Evolutionary conservation across 257 asterid genomes (phyloP), one percentile per base, ranked within the genome.

Genomic region (Solanum ossicruentum): DNA sequence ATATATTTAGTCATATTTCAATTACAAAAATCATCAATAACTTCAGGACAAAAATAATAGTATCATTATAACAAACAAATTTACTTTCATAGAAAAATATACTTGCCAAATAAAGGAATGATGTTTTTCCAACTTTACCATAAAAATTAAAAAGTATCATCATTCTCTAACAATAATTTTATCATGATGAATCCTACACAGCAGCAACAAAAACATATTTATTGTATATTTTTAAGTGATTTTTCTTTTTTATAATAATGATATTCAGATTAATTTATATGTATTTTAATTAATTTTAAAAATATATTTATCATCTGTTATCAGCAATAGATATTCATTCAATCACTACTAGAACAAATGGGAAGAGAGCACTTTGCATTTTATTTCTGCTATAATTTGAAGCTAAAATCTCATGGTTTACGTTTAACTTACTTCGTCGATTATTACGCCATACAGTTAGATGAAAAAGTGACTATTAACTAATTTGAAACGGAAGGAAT

Each of bases 361-460:
- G 8, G 10, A 58, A 58, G 7, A 8, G 20, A 58, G 20, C 28
- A 9, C 3, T 3, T 9, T 58, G 3, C 7, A 58, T 58, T 58
- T 58, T 58, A 1, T 58, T 12, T 58, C 1, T n/a, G 66, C 26
- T 58, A 9, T 1, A 9, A 9, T 58, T 58, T 1, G 0, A 58
- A n/a, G 0, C 3, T 58, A 6, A 58, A 58, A 58, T 12, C 1
- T 58, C 7, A 2, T 1, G 1, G 7, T n/a, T n/a, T n/a, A n/a
- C 17, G 1, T 55, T 45, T 8, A 57, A 18, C 11, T 5, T 20
- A 58, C 10, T 9, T 9, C 28, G 9, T n/a, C 18, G 1, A 57
- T 18, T 20, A 57, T 2, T 57, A 20, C 0, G 26, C 4, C 26
- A 57, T 26, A 55, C 20, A 2, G 0, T 0, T 20, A 3, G 2